Base-by-base conservation (phyloP, 2,329 filamentous ascomycete genomes). In the Bipolaris sorokiniana region DNA sequence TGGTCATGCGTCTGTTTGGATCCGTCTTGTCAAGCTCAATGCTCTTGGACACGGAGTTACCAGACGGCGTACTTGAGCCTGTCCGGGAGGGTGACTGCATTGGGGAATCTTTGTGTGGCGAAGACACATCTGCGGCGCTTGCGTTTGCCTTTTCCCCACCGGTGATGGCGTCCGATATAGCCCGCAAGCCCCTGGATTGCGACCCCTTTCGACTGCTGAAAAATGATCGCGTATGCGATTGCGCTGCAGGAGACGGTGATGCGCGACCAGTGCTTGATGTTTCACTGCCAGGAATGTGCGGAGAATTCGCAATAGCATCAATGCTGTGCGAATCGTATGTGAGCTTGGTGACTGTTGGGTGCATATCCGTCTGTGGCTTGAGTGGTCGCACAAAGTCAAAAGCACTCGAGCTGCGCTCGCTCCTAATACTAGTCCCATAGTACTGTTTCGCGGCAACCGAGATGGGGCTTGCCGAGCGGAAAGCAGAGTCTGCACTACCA, bases 21-120 rank as follows among this genome's bases (percentile, higher is more conserved):
- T 75, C 89, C 0, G 88, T 85, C 40, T 90, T 92, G 49, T 94
- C 91, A 1, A 93, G 83, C 48, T 96, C 92, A 51, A 95, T 88
- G 75, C 90, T 95, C 70, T 83, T 85, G 15, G 85, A 86, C 1
- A 82, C 82, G 1, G 72, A 74, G 5, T 83, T 84, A 3, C 77
- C 81, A 22, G 85, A 88, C 7, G 85, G 86, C 33, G 84, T 88
- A 48, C 82, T 87, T 16, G 92, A 96, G 5, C 90, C 91, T 3
- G 92, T 94, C 54, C 89, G 84, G 20, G 88, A 86, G 0, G 90
- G 88, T 3, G 90, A 92, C 20, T 82, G 81, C 47, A 82, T 60
- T 7, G 82, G 79, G 5, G 79, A 81, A 52, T 86, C 84, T 56
- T 81, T 84, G 38, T 78, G 72, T 7, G 81, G 78, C 16, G 81